Conservation (phyloP, 345 rosid species). For the Aegle marmelos region DNA sequence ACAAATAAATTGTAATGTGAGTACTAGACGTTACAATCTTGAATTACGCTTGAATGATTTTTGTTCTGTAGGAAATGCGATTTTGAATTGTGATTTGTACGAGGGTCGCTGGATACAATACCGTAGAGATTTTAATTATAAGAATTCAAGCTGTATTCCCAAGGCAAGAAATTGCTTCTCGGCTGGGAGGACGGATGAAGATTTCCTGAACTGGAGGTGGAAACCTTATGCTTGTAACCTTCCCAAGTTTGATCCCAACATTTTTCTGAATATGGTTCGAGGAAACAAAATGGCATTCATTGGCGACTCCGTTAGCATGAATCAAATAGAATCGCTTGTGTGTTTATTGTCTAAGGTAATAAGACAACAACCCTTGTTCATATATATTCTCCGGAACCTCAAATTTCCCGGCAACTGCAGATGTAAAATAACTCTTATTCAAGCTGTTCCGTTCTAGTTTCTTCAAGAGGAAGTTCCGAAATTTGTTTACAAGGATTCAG, state of each 20-base stretch:
- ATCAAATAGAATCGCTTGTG: constrained; percentile 84
- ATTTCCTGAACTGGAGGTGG: constrained; percentile 90
- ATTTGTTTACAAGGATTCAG: constrained; percentile 47
- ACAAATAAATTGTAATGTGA: too few relatives aligned
- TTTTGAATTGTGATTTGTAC: constrained; percentile 51
- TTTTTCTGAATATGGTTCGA: constrained; percentile 47
- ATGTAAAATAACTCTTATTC: too few relatives aligned
- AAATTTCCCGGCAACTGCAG: too few relatives aligned
- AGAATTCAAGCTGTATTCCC: constrained; percentile 73
- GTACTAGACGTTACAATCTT: too few relatives aligned
- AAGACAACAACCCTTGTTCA: too few relatives aligned
- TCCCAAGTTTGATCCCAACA: constrained; percentile 55
- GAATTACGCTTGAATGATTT: too few relatives aligned
- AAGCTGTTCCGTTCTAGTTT: neutral
- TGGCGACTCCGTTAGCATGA: constrained; percentile 90
- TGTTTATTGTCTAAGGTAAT: constrained; percentile 74
- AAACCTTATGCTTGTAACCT: constrained; percentile 71
- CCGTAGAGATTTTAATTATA: constrained; percentile 41
- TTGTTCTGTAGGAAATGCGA: constrained; percentile 8
- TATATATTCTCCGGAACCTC: too few relatives aligned
- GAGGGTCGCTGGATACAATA: constrained; percentile 75
- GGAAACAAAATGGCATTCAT: constrained; percentile 75
- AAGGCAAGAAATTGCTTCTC: constrained; percentile 65
- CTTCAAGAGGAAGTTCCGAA: constrained; percentile 67
- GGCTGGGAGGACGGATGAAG: constrained; percentile 63